Evolutionary conservation across 1,284 basidiomycete species (phyloP).

Genomic region (Fomitopsis pinicola): DNA sequence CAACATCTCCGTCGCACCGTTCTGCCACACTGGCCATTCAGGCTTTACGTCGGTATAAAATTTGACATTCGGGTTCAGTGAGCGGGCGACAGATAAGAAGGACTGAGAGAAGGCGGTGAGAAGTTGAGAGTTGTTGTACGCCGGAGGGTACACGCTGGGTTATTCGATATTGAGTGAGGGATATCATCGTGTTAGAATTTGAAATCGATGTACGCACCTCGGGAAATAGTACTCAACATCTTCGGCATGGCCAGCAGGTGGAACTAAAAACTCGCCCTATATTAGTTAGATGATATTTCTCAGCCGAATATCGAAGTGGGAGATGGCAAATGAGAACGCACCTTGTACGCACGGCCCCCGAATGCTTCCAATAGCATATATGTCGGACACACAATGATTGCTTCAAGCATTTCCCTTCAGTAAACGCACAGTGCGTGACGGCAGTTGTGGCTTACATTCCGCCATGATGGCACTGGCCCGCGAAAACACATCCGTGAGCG

Average conservation of each 20-base stretch:
- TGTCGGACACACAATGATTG: background rate
- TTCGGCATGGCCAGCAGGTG: background rate
- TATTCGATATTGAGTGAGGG: background rate
- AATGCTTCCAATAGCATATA: background rate
- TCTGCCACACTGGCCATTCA: background rate
- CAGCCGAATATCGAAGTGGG: background rate
- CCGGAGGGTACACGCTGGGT: background rate
- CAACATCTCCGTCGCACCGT: background rate
- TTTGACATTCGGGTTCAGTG: background rate
- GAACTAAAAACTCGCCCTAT: background rate
- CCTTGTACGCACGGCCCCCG: background rate
- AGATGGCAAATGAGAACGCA: background rate
- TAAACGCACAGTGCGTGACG: too few relatives aligned
- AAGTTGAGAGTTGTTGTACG: background rate
- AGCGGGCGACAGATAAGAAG: background rate
- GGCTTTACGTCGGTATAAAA: background rate
- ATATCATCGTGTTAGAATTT: too few relatives aligned
- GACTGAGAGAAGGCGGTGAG: background rate
- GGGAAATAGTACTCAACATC: background rate
- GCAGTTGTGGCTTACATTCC: background rate
- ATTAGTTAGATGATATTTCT: background rate
- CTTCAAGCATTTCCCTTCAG: background rate
- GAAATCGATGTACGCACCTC: background rate
- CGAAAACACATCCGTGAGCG: background rate
- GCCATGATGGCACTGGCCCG: background rate